Conservation (phyloP, 208 protist genomes). For the Trypanosoma lewisi region DNA sequence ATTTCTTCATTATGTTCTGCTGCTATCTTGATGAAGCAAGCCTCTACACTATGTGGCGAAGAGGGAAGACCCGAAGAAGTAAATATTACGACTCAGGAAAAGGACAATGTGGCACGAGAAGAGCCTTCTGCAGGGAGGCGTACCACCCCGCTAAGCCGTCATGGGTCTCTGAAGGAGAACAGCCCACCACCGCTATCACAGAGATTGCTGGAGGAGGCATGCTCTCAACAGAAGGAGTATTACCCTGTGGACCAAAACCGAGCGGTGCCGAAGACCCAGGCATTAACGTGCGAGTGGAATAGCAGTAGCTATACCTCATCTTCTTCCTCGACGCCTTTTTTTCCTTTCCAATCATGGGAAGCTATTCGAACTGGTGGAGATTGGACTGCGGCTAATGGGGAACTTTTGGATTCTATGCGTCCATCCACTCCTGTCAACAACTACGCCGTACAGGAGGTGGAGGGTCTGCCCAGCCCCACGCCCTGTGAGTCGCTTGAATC, state of each 20-base stretch:
- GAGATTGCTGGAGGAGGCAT: not conserved
- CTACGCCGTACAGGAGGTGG: not conserved
- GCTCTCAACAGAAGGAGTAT: not conserved
- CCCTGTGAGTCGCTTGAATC: not conserved
- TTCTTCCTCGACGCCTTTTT: not conserved
- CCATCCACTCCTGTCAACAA: constrained; percentile 6
- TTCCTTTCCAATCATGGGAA: not conserved
- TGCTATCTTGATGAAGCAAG: not conserved
- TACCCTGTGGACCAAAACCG: too few species aligned
- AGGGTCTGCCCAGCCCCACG: not conserved
- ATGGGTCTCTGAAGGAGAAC: not conserved
- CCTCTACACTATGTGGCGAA: not conserved
- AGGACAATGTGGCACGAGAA: not conserved
- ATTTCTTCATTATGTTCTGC: not conserved
- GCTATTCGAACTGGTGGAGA: not conserved
- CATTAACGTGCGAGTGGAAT: not conserved
- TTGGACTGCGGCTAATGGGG: not conserved
- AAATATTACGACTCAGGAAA: not conserved
- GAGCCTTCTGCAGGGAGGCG: not conserved
- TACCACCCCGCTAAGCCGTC: not conserved
- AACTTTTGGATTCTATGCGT: not conserved
- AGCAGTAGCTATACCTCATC: constrained; percentile 13
- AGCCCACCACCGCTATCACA: constrained; percentile 2
- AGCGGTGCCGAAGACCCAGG: not conserved
- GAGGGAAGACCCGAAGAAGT: not conserved